Evolutionary conservation across 345 rosid species (phyloP).

Genomic region (Odontarrhena argentea): DNA sequence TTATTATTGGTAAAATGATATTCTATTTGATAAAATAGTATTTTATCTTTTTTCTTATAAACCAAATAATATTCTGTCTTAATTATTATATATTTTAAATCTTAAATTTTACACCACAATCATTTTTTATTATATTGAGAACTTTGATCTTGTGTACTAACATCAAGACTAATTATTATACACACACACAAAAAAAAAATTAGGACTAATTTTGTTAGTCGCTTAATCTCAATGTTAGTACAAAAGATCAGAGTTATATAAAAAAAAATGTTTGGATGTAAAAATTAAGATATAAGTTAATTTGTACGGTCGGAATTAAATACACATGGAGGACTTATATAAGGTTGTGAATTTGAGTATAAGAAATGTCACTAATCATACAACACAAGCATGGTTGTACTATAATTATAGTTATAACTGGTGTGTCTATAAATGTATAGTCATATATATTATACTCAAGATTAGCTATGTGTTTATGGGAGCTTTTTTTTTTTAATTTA

Average conservation of each 20-base stretch:
- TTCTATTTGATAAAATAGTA: background rate
- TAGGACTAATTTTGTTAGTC: too few relatives aligned
- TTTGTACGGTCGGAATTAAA: background rate
- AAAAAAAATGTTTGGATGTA: background rate
- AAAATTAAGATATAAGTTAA: background rate
- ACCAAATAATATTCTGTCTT: too few relatives aligned
- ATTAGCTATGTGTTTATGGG: conserved; percentile 3
- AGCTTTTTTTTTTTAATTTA: background rate
- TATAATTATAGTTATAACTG: conserved; percentile 4
- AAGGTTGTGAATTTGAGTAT: background rate
- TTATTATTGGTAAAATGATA: background rate
- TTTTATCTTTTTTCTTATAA: background rate
- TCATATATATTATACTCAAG: conserved; percentile 20
- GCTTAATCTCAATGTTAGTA: background rate
- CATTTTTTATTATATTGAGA: too few relatives aligned
- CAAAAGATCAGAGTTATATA: background rate
- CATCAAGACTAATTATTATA: too few relatives aligned
- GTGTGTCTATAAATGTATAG: conserved; percentile 31
- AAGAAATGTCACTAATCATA: background rate
- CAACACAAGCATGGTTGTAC: background rate
- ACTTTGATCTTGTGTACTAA: too few relatives aligned
- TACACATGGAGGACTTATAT: background rate
- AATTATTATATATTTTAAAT: too few relatives aligned
- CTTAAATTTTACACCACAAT: too few relatives aligned
- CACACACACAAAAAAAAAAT: too few relatives aligned